Evolutionary conservation across 805 yeast genomes (phyloP), one percentile per base, ranked within the genome.

Genomic region (Tanozyma kutaoensis): DNA sequence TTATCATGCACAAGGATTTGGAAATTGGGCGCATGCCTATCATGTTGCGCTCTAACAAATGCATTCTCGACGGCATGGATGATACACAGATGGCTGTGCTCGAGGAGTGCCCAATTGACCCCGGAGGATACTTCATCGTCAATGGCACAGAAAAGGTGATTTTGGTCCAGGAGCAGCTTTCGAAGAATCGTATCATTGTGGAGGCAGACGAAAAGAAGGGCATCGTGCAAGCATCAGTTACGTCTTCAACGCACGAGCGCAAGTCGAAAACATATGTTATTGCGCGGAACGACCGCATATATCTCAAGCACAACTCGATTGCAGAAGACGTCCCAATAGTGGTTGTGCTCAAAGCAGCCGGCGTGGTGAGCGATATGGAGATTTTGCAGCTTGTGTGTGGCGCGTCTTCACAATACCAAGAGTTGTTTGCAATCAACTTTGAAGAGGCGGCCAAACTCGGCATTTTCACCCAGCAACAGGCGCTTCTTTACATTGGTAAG

Each of bases 11-110:
- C 41, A 69, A 79, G 42, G 93, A 84, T 46, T 68, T 91, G 33
- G 96, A 86, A 48, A 88, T 91, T 34, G 99, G 98, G 20, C 71
- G 94, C 45, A 91, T 91, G 95, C 98, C 98, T n/a, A 76, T 91
- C 43, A 91, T 91, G 98, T 65, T 91, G 41, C 67, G 96, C 42
- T 80, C 95, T 15, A 81, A 84, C 48, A 84, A 85, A 49, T 91
- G 98, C 66, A 75, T 82, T 20, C 59, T 91, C 33, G 72, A 72
- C 35, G 93, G 85, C 12, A 73, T 79, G 25, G 62, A 72, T 27
- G 95, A 88, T 43, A 50, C 58, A 17, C 77, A 72, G 40, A 88
- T 91, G 97, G 96, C 98, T 0, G 58, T 58, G 15, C 62, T 80
- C 39, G 76, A 81, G 40, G 98, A 91, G 54, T 91, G 98, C 53